Percentiles rank a stretch among this genome's conserved stretches.
phyloP scores from a whole-genome alignment of 805 yeast species.

The Yamadazyma nakazawae region DNA sequence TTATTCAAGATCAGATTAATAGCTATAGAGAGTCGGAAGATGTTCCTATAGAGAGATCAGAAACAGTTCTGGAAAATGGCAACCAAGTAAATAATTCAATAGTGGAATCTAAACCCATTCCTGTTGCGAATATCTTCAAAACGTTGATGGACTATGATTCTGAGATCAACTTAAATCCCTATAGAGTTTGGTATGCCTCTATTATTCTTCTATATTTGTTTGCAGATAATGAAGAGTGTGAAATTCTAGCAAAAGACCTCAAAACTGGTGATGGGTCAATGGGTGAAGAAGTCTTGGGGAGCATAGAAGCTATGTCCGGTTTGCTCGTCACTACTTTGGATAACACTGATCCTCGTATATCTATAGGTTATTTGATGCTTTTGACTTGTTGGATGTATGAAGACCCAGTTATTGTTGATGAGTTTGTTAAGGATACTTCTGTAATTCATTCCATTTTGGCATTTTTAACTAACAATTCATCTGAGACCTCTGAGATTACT shows the following conservation, averaged over 20 bases:
- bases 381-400: constrained; percentile 76
- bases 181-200: constrained; percentile 80
- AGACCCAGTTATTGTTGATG: constrained; percentile 69
- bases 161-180: constrained; percentile 69
- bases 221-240: constrained; percentile 49
- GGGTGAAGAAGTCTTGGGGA: constrained; percentile 66
- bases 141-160: constrained; percentile 74
- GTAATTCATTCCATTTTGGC: constrained; percentile 67
- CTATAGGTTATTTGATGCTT: constrained; percentile 75
- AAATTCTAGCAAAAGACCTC: constrained; percentile 47
- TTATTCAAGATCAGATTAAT: constrained; percentile 63
- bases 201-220: constrained; percentile 61
- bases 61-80: not conserved
- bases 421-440: constrained; percentile 66
- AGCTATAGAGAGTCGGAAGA: constrained; percentile 26
- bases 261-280: constrained; percentile 53
- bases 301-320: constrained; percentile 76
- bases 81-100: not conserved
- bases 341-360: constrained; percentile 64
- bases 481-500: constrained; percentile 50
- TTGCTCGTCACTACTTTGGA: constrained; percentile 63
- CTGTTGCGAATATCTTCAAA: constrained; percentile 60
- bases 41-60: not conserved
- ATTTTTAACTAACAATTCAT: constrained; percentile 47
- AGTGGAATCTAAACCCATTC: constrained; percentile 18